Conservation (phyloP, 1,284 basidiomycete species). For the Moesziomyces aphidis region DNA sequence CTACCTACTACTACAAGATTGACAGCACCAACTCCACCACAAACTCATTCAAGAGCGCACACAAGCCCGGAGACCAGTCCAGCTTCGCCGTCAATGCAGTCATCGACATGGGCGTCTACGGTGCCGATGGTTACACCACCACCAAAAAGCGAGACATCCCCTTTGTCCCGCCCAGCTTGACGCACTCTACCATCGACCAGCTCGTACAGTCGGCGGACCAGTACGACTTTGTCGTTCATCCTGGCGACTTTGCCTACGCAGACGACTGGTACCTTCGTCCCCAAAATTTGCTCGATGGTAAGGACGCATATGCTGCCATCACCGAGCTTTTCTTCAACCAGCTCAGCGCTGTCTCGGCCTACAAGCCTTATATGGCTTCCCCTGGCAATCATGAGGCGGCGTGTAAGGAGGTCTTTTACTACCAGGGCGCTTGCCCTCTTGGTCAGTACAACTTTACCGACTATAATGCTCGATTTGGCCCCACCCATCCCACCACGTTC, state of each 20-base stretch:
- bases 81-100: conserved; percentile 62
- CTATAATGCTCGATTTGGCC: conserved; percentile 30
- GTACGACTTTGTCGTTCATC: conserved; percentile 49
- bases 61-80: conserved; percentile 22
- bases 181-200: conserved; percentile 43
- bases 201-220: conserved; percentile 20
- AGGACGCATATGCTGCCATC: conserved; percentile 50
- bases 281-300: conserved; percentile 34
- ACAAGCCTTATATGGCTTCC: conserved; percentile 54
- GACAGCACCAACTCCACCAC: conserved; percentile 39
- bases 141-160: conserved; percentile 45
- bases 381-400: conserved; percentile 59
- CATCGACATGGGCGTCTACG: conserved; percentile 68
- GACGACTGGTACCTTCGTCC: conserved; percentile 64
- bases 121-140: conserved; percentile 64
- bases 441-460: conserved; percentile 59
- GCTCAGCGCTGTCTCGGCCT: conserved; percentile 60
- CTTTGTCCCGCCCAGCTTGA: conserved; percentile 26
- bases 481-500: conserved; percentile 49
- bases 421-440: conserved; percentile 27
- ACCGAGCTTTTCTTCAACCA: conserved; percentile 68
- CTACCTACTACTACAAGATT: conserved; percentile 56
- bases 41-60: conserved; percentile 36
- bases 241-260: conserved; percentile 68
- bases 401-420: conserved; percentile 4